Evolutionary conservation across 2,329 filamentous ascomycete species (phyloP).

Genomic region (Neospermospora avenae): DNA sequence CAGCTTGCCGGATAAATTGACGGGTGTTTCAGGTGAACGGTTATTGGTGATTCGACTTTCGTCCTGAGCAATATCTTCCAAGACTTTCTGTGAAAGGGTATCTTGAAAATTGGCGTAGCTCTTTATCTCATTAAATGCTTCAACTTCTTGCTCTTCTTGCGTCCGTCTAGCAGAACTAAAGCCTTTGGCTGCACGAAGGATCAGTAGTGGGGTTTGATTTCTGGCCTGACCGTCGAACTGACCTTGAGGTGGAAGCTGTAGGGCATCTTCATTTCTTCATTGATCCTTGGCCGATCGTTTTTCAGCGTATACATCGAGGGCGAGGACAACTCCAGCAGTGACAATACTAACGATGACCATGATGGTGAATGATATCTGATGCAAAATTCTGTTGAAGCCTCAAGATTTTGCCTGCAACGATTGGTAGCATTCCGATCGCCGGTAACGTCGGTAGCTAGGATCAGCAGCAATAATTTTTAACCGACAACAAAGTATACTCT

Average conservation of each 20-base stretch:
- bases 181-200: neutral
- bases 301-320: slow-evolving; percentile 5
- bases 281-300: neutral
- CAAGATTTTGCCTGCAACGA: neutral
- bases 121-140: slow-evolving; percentile 19
- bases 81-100: slow-evolving; percentile 13
- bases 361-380: neutral
- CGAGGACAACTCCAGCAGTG: slow-evolving; percentile 8
- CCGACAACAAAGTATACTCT: no score
- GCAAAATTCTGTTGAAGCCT: neutral
- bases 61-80: slow-evolving; percentile 5
- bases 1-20: neutral
- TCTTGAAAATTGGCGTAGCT: slow-evolving; percentile 19
- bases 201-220: no score
- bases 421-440: neutral
- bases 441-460: neutral
- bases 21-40: neutral
- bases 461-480: no score
- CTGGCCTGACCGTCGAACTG: no score
- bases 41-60: neutral
- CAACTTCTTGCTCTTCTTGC: slow-evolving; percentile 4
- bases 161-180: neutral
- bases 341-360: slow-evolving; percentile 11
- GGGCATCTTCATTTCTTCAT: neutral
- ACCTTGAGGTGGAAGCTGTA: neutral